These are phyloP conservation scores for Hypomontagnella submonticulosa DNA, from an alignment of 495 filamentous ascomycete species.

Conservation along the genomic window DNA sequence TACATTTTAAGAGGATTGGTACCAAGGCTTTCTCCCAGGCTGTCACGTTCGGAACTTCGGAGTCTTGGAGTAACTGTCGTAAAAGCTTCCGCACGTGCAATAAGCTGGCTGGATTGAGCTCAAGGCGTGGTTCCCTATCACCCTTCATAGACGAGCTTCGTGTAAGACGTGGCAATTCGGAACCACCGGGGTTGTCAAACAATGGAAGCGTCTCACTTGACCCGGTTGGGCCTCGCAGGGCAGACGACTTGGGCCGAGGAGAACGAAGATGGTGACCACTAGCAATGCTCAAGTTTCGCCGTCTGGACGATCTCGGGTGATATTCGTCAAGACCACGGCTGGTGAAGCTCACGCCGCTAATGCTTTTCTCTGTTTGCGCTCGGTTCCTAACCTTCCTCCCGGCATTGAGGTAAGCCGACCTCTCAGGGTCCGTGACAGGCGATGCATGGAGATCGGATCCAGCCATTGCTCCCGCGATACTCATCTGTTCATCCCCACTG, in stretches of 20 bases:
- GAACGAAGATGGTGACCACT: conserved; percentile 75
- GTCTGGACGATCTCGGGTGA: conserved; percentile 68
- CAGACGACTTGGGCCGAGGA: conserved; percentile 65
- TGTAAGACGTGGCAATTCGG: conserved; percentile 69
- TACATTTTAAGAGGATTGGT: conserved; percentile 89
- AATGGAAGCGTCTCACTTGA: conserved; percentile 56
- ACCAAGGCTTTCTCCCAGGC: conserved; percentile 93
- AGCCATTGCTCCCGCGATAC: conserved; percentile 79
- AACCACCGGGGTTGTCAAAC: conserved; percentile 49
- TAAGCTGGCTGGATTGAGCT: conserved; percentile 86
- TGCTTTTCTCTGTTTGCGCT: conserved; percentile 72
- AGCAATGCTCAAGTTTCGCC: conserved; percentile 81
- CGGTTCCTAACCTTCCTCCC: conserved; percentile 79
- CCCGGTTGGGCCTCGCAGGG: conserved; percentile 53
- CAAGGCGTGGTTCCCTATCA: conserved; percentile 74
- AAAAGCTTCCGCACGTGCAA: conserved; percentile 88
- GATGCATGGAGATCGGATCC: conserved; percentile 53
- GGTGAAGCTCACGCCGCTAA: conserved; percentile 68
- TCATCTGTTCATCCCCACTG: conserved; percentile 91
- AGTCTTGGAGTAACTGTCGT: conserved; percentile 82
- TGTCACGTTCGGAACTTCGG: conserved; percentile 72
- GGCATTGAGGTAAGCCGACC: conserved; percentile 64
- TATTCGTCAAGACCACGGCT: conserved; percentile 65
- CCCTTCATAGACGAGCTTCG: conserved; percentile 89
- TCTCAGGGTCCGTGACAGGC: conserved; percentile 59